Conservation (phyloP, 345 rosid genomes). For the Hibiscus trionum region DNA sequence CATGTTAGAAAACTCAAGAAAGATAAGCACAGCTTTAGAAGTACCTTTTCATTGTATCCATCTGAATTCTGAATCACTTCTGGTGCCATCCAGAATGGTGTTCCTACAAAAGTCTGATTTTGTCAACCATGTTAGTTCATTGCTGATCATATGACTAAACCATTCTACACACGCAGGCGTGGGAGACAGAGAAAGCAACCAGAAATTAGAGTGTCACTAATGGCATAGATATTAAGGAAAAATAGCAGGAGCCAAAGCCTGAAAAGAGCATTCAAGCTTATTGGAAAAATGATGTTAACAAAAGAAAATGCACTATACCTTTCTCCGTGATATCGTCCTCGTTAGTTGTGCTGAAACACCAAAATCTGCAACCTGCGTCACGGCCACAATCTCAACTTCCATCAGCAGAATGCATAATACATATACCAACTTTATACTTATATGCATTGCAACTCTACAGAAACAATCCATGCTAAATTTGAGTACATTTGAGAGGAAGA, state of each 20-base stretch:
- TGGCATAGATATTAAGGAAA: not conserved
- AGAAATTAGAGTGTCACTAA: not conserved
- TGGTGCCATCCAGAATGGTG: slow-evolving; percentile 99
- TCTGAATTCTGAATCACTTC: slow-evolving; percentile 98
- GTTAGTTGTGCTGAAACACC: slow-evolving; percentile 99
- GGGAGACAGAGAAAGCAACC: not conserved
- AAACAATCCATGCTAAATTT: not conserved
- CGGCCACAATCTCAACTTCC: slow-evolving; percentile 19
- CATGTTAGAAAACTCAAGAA: slow-evolving; percentile 13
- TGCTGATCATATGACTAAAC: slow-evolving; percentile 8
- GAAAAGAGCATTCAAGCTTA: not conserved
- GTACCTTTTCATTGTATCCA: slow-evolving; percentile 96
- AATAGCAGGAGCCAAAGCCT: not conserved
- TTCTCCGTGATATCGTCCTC: slow-evolving; percentile 97
- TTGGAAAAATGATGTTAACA: not conserved
- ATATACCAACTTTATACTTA: slow-evolving; percentile 1
- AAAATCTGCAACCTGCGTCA: slow-evolving; percentile 94
- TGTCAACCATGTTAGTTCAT: slow-evolving; percentile 33
- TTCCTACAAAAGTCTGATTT: slow-evolving; percentile 97
- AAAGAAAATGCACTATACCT: slow-evolving; percentile 41
- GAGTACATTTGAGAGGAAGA: slow-evolving; percentile 5
- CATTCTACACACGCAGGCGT: not conserved
- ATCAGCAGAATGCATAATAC: slow-evolving; percentile 13
- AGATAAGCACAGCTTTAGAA: not conserved
- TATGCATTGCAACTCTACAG: slow-evolving; percentile 1